phyloP scores from a whole-genome alignment of 176 grass and related monocot genomes.

The Avena sativa region DNA sequence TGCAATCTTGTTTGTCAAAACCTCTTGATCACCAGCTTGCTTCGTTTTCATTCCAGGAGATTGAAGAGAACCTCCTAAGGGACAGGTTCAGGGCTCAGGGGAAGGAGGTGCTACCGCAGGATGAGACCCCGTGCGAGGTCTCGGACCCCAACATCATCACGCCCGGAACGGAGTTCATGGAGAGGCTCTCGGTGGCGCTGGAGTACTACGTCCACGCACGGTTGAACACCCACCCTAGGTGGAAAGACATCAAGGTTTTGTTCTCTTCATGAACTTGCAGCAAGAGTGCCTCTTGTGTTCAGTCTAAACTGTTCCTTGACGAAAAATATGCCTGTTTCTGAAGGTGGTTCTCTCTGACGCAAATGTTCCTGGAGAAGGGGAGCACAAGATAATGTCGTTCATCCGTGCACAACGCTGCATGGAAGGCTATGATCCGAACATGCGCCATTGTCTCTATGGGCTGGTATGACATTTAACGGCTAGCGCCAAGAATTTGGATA shows the following conservation, averaged over 20 bases:
- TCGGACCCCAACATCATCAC: slow-evolving; percentile 73
- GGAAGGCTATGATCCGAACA: slow-evolving; percentile 73
- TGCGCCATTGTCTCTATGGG: slow-evolving; percentile 80
- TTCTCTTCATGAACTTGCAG: background rate
- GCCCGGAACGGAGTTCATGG: slow-evolving; percentile 75
- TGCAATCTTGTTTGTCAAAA: background rate
- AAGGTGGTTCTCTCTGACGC: slow-evolving; percentile 84
- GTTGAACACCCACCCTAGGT: slow-evolving; percentile 51
- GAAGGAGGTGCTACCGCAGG: slow-evolving; percentile 11
- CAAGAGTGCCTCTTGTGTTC: background rate
- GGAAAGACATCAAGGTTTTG: slow-evolving; percentile 67
- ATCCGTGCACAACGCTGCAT: slow-evolving; percentile 65
- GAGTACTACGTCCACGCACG: slow-evolving; percentile 55
- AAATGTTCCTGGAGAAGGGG: slow-evolving; percentile 92
- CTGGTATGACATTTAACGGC: slow-evolving; percentile 49
- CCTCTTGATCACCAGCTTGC: background rate
- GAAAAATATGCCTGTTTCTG: background rate
- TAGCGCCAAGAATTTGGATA: background rate
- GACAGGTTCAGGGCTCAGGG: slow-evolving; percentile 39
- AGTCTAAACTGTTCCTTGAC: background rate
- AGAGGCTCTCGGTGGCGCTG: slow-evolving; percentile 55
- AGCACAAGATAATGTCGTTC: slow-evolving; percentile 89
- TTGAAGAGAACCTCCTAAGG: slow-evolving; percentile 42
- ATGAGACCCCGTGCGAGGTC: background rate
- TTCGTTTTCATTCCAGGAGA: slow-evolving; percentile 43